A percentile compares a stretch with the other conserved stretches of the same genome.
Evolutionary conservation across 1,139 yeast genomes (phyloP).

Genomic region (Taiozyma sp.): DNA sequence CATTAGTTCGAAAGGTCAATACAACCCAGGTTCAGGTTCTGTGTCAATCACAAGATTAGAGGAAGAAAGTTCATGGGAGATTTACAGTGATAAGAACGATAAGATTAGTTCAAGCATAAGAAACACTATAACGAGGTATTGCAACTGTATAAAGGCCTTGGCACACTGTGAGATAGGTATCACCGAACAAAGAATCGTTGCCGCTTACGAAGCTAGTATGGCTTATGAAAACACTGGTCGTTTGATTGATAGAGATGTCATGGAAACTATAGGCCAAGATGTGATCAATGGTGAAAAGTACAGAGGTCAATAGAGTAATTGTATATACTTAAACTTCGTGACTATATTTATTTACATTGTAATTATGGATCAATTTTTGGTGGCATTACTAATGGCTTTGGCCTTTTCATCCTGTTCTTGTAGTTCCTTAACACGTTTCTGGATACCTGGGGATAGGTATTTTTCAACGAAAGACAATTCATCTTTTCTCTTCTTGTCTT

Average conservation of each 20-base stretch:
- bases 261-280: conserved; percentile 71
- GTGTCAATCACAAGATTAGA: conserved; percentile 82
- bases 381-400: neutral
- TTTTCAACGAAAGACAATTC: conserved; percentile 45
- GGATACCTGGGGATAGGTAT: conserved; percentile 31
- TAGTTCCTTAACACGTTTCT: conserved; percentile 18
- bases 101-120: conserved; percentile 55
- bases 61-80: conserved; percentile 94
- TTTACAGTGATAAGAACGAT: conserved; percentile 89
- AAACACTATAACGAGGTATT: conserved; percentile 77
- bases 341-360: conserved; percentile 1
- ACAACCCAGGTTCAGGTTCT: conserved; percentile 55
- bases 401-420: conserved; percentile 11
- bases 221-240: conserved; percentile 70
- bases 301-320: conserved; percentile 44
- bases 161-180: conserved; percentile 82
- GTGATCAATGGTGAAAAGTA: conserved; percentile 69
- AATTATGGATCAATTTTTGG: conserved; percentile 1
- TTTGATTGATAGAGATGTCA: conserved; percentile 69
- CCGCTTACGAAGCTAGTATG: conserved; percentile 89
- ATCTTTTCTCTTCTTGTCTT: conserved; percentile 48
- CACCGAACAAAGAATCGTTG: conserved; percentile 71
- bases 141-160: conserved; percentile 77
- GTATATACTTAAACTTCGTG: neutral
- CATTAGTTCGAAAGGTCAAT: conserved; percentile 36